Evolutionary conservation across 2,329 filamentous ascomycete genomes (phyloP), one percentile per base, ranked within the genome.

Genomic region (Microsporum ferrugineum): DNA sequence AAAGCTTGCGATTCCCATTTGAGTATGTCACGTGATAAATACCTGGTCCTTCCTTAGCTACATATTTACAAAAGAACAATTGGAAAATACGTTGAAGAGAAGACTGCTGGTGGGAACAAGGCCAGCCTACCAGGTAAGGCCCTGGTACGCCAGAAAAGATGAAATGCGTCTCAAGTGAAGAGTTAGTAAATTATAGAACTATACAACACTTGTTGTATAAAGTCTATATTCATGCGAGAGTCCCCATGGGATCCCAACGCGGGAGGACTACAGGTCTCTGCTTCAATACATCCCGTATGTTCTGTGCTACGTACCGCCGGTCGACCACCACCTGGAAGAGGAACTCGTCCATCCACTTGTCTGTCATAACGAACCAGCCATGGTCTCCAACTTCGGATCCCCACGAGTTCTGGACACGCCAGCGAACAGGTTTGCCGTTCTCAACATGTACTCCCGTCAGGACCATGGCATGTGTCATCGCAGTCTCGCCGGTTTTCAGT

Each of bases 381-480:
- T 90, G 84, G 10, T 85, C 82, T 0, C 91, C 91, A 0, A 81
- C 81, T 0, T 70, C 76, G 45, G 83, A 79, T 10, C 88, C 88
- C 90, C 90, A 95, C 61, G 84, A 88, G 71, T 95, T 95, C 80
- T 95, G 87, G 5, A 95, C 89, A 60, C 89, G 79, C 91, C 91
- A 96, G 51, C 90, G 78, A 0, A 90, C 82, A 1, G 84, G 80
- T 72, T 84, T 82, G 0, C 83, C 85, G 62, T 83, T 75, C 33
- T 88, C 86, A 2, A 95, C 72, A 70, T 96, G 90, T 53, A 95
- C 91, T 0, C 84, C 91, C 1, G 89, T 95, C 64, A 96, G 75
- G 0, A 95, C 89, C 91, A 95, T 95, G 3, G 91, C 91, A 69
- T 95, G 91, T 0, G 90, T 95, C 90, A 96, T 95, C 58, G 83